Percentiles rank a stretch among this genome's conserved stretches.
phyloP scores from a whole-genome alignment of 495 filamentous ascomycete genomes.

The Xylaria acuta region DNA sequence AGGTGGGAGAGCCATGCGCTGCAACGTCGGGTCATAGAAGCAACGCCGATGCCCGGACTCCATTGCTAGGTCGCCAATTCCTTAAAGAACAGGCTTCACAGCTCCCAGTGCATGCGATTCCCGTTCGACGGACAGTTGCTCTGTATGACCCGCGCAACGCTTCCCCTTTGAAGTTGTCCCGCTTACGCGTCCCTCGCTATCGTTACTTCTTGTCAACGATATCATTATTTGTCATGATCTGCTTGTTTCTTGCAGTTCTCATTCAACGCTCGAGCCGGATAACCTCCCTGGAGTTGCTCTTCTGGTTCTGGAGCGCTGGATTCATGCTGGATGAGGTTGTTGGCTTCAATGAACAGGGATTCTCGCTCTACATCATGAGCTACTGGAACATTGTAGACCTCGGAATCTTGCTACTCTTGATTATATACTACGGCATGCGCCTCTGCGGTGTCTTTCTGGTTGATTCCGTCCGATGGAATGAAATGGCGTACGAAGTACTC shows the following conservation, averaged over 20 bases:
- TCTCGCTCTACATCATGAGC: slow-evolving; percentile 93
- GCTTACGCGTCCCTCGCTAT: slow-evolving; percentile 88
- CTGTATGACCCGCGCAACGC: slow-evolving; percentile 91
- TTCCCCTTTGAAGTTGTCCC: slow-evolving; percentile 86
- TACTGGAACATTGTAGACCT: slow-evolving; percentile 96
- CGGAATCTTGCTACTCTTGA: slow-evolving; percentile 83
- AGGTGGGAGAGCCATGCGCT: slow-evolving; percentile 28
- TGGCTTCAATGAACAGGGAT: slow-evolving; percentile 91
- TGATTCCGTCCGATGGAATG: slow-evolving; percentile 69
- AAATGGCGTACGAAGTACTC: slow-evolving; percentile 88
- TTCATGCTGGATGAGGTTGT: slow-evolving; percentile 97
- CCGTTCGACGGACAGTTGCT: slow-evolving; percentile 74
- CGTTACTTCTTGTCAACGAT: slow-evolving; percentile 85
- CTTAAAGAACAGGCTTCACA: slow-evolving; percentile 45
- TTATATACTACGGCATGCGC: slow-evolving; percentile 87
- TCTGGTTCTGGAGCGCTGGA: slow-evolving; percentile 96
- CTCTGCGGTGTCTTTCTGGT: slow-evolving; percentile 83
- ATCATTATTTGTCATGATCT: slow-evolving; percentile 80
- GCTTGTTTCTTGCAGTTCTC: slow-evolving; percentile 81
- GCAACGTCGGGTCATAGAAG: slow-evolving; percentile 28
- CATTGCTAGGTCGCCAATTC: slow-evolving; percentile 50
- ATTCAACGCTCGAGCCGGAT: slow-evolving; percentile 72
- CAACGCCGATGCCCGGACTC: slow-evolving; percentile 45
- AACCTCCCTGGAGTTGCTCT: slow-evolving; percentile 80
- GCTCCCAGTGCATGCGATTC: slow-evolving; percentile 41